A percentile compares a stretch with the other conserved stretches of the same genome.
These are phyloP conservation scores for Ophiocordyceps australis DNA, from an alignment of 2,329 filamentous ascomycete species.

Conservation along the genomic window DNA sequence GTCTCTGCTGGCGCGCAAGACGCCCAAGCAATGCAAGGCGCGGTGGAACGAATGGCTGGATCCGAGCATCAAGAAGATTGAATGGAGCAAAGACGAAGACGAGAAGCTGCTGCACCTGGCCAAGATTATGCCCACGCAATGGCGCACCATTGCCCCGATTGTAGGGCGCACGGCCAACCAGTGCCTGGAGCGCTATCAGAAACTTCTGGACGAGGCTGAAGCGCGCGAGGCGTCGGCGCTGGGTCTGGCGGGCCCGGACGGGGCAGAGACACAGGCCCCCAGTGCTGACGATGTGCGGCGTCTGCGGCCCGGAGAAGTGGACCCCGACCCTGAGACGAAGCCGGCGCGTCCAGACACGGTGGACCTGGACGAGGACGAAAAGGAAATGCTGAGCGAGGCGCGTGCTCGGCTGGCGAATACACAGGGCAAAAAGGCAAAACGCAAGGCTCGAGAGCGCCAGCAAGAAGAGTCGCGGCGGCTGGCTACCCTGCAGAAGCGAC, in stretches of 20 bases:
- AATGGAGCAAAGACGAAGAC: constrained; percentile 98
- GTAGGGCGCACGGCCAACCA: constrained; percentile 93
- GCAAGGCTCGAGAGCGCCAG: constrained; percentile 89
- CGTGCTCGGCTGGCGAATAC: constrained; percentile 92
- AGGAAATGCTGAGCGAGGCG: constrained; percentile 97
- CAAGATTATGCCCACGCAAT: constrained; percentile 98
- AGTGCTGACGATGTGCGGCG: constrained; percentile 83
- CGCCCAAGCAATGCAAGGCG: constrained; percentile 97
- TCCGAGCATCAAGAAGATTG: constrained; percentile 92
- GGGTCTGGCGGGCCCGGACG: constrained; percentile 68
- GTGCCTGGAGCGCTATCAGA: constrained; percentile 93
- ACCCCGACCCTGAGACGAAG: constrained; percentile 94
- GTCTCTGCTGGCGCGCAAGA: constrained; percentile 90
- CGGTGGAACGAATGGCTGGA: constrained; percentile 98
- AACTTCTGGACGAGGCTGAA: constrained; percentile 88
- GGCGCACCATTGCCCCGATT: constrained; percentile 94
- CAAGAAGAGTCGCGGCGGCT: constrained; percentile 85
- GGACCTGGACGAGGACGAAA: constrained; percentile 96
- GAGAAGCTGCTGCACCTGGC: constrained; percentile 92
- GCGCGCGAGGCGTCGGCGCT: constrained; percentile 71
- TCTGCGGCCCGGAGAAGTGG: constrained; percentile 79
- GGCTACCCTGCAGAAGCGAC: constrained; percentile 81
- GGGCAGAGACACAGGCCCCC: constrained; percentile 72
- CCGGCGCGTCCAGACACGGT: constrained; percentile 92
- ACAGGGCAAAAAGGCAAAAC: constrained; percentile 96